Evolutionary conservation across 106 monocot genomes (phyloP), one percentile per base, ranked within the genome.

Genomic region (Xerophyta viscosa): DNA sequence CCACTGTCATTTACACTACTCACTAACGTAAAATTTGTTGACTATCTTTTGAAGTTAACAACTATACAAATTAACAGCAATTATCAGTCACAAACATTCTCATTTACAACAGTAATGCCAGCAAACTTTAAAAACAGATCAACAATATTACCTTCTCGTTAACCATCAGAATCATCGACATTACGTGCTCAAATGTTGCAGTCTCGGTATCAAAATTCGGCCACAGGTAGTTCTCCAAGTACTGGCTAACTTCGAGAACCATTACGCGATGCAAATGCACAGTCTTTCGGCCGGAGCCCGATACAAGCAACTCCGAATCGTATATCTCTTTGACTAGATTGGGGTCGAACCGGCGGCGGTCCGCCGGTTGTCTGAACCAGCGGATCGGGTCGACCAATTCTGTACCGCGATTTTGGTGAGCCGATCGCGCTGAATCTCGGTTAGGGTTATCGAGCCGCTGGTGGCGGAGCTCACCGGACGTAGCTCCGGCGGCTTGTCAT

Each of bases 121-220:
- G 11, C 39, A 39, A 10, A 39, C 6, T 39, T 39, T 8, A 39
- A 39, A 39, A 39, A 39, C 39, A 39, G 2, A 46, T 1, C 46
- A 46, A 19, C 9, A 11, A 2, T 8, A 20, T 46, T 65, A 98
- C 96, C 82, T 98, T 98, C 61, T 98, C 90, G 47, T 90, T 98
- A 21, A 98, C 79, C 98, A 90, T 90, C 46, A 98, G 74, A 26
- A 98, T 75, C 77, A 98, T 90, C 19, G 98, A 98, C 90, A 98
- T 90, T 41, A 98, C 71, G 33, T 98, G 98, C 79, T 98, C 98
- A 12, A 86, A 98, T 0, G 77, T 82, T 7, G 90, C 81, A 0
- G 47, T 64, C 46, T 72, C 79, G 3, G 82, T 66, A 59, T 90
- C 69, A 28, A 98, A 90, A 66, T 98, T 79, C 0, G 90, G 98